Conservation (phyloP, 768 basidiomycete genomes). For the Termitomyces sp. region DNA sequence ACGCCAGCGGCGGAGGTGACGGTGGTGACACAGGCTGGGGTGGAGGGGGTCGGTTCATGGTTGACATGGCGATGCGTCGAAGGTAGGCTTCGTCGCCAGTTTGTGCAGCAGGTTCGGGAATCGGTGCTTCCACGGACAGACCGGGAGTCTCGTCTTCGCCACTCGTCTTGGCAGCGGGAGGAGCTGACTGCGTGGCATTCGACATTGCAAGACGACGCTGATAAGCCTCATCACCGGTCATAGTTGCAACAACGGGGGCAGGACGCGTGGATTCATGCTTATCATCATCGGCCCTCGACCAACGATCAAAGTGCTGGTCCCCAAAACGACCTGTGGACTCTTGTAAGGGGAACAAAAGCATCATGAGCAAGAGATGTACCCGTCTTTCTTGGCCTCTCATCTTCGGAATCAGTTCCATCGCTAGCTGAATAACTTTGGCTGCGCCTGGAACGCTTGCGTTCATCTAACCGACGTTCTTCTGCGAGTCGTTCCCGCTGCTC, state of each 20-base stretch:
- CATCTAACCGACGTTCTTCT: constrained; percentile 44
- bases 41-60: constrained; percentile 23
- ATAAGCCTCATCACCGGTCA: constrained; percentile 80
- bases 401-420: constrained; percentile 62
- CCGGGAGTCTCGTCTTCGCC: constrained; percentile 26
- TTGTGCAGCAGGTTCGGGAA: constrained; percentile 27
- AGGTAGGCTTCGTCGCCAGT: constrained; percentile 72
- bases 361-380: constrained; percentile 39
- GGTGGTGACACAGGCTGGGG: constrained; percentile 30
- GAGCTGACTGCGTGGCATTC: constrained; percentile 25
- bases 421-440: constrained; percentile 68
- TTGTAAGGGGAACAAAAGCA: constrained; percentile 8
- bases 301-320: constrained; percentile 47
- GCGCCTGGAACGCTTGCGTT: constrained; percentile 55
- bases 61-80: constrained; percentile 58
- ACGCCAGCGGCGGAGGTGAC: constrained; percentile 57
- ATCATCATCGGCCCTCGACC: constrained; percentile 56
- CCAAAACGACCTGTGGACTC: constrained; percentile 45
- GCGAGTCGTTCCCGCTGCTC: constrained; percentile 67
- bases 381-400: constrained; percentile 63
- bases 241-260: constrained; percentile 38
- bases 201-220: constrained; percentile 75
- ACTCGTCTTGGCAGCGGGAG: constrained; percentile 19
- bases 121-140: constrained; percentile 14
- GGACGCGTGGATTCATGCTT: constrained; percentile 29